Percentiles rank a stretch among this genome's conserved stretches.
phyloP scores from a whole-genome alignment of 305 asterid genomes.

The Solanum hybrid region DNA sequence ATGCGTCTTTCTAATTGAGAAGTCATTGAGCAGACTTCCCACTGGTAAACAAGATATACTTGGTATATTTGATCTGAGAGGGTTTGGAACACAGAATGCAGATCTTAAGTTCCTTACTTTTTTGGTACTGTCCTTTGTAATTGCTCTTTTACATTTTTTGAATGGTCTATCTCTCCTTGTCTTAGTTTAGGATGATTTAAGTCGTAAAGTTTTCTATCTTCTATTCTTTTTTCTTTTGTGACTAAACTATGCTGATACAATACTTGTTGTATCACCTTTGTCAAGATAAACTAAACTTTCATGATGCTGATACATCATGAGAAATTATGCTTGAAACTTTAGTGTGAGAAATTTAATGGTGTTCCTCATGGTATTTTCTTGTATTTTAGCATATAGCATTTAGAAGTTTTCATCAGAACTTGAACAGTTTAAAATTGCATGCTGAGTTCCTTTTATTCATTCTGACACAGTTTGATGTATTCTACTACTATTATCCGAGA shows the following conservation, averaged over 20 bases:
- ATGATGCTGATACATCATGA: not conserved
- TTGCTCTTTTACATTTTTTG: not conserved
- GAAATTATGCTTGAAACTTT: not conserved
- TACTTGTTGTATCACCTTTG: not conserved
- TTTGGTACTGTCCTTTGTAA: slow-evolving; percentile 44
- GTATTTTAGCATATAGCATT: not conserved
- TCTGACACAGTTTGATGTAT: slow-evolving; percentile 78
- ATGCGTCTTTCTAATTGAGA: slow-evolving; percentile 70
- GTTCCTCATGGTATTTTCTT: not conserved
- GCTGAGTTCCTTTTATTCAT: not conserved
- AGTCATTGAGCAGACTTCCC: slow-evolving; percentile 62
- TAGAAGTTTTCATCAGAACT: not conserved
- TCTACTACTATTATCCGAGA: slow-evolving; percentile 77
- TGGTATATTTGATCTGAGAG: slow-evolving; percentile 62
- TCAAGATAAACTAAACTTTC: not conserved
- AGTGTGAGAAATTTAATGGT: not conserved
- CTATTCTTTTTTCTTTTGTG: not conserved
- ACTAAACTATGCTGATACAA: not conserved
- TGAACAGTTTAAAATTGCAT: not conserved
- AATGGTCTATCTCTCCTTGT: not conserved
- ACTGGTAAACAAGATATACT: slow-evolving; percentile 59
- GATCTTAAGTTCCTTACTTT: slow-evolving; percentile 69
- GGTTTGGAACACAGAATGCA: slow-evolving; percentile 55
- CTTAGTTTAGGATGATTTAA: not conserved
- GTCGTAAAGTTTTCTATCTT: not conserved